These are phyloP conservation scores for Saccharomyces hybrid DNA, from an alignment of 1,139 yeast genomes.

Conservation along the genomic window DNA sequence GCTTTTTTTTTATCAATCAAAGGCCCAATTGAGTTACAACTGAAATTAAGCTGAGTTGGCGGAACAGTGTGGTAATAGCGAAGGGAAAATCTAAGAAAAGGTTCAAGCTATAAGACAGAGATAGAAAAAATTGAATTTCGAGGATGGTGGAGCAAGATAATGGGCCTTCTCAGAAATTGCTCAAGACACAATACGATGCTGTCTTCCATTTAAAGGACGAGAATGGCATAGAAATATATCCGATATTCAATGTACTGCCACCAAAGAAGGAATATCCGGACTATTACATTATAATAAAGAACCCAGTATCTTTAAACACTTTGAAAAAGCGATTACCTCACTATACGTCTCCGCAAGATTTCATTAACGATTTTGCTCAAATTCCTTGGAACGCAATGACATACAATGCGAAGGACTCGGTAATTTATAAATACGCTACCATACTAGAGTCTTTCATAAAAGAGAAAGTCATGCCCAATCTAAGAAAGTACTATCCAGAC, in stretches of 20 bases:
- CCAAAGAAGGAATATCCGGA: slow-evolving; percentile 54
- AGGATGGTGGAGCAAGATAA: background rate
- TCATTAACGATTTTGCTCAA: slow-evolving; percentile 70
- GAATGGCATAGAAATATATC: slow-evolving; percentile 37
- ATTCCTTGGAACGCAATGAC: slow-evolving; percentile 85
- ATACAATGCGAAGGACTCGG: slow-evolving; percentile 65
- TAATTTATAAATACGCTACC: slow-evolving; percentile 64
- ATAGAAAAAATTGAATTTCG: background rate
- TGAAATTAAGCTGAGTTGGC: slow-evolving; percentile 1
- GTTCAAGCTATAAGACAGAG: background rate
- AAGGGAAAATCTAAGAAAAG: background rate
- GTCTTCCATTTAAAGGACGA: slow-evolving; percentile 42
- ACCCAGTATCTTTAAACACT: slow-evolving; percentile 67
- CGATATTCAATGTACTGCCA: slow-evolving; percentile 48
- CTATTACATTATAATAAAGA: slow-evolving; percentile 58
- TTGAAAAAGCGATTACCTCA: slow-evolving; percentile 43
- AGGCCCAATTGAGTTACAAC: slow-evolving; percentile 1
- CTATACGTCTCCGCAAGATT: slow-evolving; percentile 59
- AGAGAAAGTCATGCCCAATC: slow-evolving; percentile 47
- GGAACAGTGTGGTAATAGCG: slow-evolving; percentile 1
- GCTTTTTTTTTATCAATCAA: slow-evolving; percentile 1
- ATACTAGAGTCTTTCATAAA: slow-evolving; percentile 56
- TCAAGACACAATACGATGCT: slow-evolving; percentile 19
- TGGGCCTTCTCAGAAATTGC: background rate
- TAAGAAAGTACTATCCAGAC: slow-evolving; percentile 35